Evolutionary conservation across 805 yeast species (phyloP).

Genomic region (Huiozyma sinensis): DNA sequence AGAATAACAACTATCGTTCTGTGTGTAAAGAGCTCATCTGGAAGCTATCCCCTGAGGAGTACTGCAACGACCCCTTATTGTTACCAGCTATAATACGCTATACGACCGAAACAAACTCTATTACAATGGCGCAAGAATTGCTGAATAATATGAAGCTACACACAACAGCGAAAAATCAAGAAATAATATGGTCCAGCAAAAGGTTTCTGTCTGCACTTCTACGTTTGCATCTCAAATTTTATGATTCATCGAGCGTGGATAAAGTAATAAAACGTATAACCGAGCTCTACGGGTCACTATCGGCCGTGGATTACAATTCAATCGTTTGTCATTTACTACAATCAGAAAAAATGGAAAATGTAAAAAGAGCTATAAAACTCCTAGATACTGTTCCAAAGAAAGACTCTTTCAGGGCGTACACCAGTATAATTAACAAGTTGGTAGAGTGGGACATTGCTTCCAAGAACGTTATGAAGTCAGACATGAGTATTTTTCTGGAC

Average conservation of each 20-base stretch:
- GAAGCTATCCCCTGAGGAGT: constrained; percentile 11
- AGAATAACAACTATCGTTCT: constrained; percentile 14
- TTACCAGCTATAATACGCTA: constrained; percentile 17
- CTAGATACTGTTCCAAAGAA: constrained; percentile 10
- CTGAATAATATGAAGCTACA: constrained; percentile 15
- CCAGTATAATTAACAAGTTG: constrained; percentile 12
- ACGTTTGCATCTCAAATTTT: constrained; percentile 19
- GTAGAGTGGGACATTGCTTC: constrained; percentile 11
- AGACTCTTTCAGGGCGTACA: constrained; percentile 11
- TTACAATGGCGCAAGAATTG: constrained; percentile 10
- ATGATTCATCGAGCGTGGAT: constrained; percentile 23
- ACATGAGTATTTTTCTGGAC: constrained; percentile 7
- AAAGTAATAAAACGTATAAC: constrained; percentile 15
- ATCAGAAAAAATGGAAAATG: constrained; percentile 7
- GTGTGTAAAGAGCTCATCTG: constrained; percentile 11
- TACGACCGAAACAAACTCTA: constrained; percentile 8
- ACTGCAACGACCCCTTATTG: constrained; percentile 19
- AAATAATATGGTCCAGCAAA: constrained; percentile 12
- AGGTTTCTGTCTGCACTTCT: constrained; percentile 16
- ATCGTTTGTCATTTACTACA: constrained; percentile 14
- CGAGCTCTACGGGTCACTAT: constrained; percentile 11
- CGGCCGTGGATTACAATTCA: constrained; percentile 15
- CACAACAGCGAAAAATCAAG: constrained; percentile 10
- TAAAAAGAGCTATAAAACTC: constrained; percentile 16
- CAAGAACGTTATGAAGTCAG: constrained; percentile 1